These are phyloP conservation scores for Diutina pseudorugosa DNA, from an alignment of 1,139 yeast genomes.

Conservation along the genomic window DNA sequence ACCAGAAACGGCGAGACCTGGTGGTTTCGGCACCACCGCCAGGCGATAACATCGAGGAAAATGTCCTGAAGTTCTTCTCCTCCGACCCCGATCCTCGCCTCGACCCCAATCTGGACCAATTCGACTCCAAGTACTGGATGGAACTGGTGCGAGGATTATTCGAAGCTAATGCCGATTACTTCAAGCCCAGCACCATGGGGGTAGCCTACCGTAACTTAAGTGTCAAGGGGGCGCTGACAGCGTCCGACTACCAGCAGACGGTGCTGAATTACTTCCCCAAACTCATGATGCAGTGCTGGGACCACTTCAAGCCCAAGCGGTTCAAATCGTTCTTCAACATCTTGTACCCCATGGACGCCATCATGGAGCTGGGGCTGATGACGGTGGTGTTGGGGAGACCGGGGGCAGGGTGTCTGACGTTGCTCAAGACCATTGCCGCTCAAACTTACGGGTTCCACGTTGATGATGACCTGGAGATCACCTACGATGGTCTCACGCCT, in stretches of 20 bases:
- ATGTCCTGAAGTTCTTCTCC: not conserved
- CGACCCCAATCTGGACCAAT: slow-evolving; percentile 35
- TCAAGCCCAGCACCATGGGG: slow-evolving; percentile 58
- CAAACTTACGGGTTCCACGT: slow-evolving; percentile 63
- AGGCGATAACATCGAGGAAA: not conserved
- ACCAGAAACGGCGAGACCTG: not conserved
- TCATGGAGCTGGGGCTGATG: slow-evolving; percentile 58
- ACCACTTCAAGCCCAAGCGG: slow-evolving; percentile 7
- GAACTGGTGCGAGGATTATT: slow-evolving; percentile 47
- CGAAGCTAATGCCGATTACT: slow-evolving; percentile 50
- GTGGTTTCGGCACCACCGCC: not conserved
- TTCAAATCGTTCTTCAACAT: slow-evolving; percentile 31
- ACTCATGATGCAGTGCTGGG: too few relatives aligned
- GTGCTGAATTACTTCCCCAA: slow-evolving; percentile 32
- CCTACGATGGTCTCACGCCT: slow-evolving; percentile 5
- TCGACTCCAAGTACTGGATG: slow-evolving; percentile 61
- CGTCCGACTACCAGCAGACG: slow-evolving; percentile 70
- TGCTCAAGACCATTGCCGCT: slow-evolving; percentile 56
- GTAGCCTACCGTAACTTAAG: slow-evolving; percentile 55
- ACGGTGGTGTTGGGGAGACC: slow-evolving; percentile 75
- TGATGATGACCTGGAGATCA: slow-evolving; percentile 9
- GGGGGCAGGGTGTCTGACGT: slow-evolving; percentile 78
- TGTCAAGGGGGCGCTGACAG: slow-evolving; percentile 67
- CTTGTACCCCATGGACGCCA: slow-evolving; percentile 55
- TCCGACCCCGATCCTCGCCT: slow-evolving; percentile 8